These are phyloP conservation scores for Exophiala calicioides DNA, from an alignment of 2,329 filamentous ascomycete species.

Conservation along the genomic window DNA sequence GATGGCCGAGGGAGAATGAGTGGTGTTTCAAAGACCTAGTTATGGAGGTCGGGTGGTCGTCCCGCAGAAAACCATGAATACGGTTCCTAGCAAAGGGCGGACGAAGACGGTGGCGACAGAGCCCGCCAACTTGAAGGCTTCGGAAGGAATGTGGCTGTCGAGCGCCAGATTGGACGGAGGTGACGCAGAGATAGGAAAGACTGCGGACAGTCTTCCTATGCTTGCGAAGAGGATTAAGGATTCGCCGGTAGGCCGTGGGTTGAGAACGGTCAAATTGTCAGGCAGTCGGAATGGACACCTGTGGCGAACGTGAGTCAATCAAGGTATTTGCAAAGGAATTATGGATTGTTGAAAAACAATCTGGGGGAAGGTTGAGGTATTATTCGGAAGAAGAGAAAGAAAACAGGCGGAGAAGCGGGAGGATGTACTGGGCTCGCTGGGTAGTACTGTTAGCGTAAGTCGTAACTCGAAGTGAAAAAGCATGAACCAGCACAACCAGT, in stretches of 20 bases:
- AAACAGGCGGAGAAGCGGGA: too few species aligned
- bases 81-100: constrained; percentile 88
- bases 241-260: background rate
- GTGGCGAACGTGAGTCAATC: too few species aligned
- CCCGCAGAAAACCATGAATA: constrained; percentile 92
- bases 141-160: constrained; percentile 37
- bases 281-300: background rate
- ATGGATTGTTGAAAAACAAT: too few species aligned
- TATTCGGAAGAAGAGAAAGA: too few species aligned
- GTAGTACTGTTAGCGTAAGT: too few species aligned
- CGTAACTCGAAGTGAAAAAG: too few species aligned
- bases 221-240: background rate
- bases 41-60: constrained; percentile 98
- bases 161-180: constrained; percentile 43
- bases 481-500: too few species aligned
- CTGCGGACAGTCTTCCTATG: constrained; percentile 31
- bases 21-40: constrained; percentile 54
- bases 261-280: background rate
- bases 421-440: too few species aligned
- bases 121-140: constrained; percentile 93
- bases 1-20: constrained; percentile 10
- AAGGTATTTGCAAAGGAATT: background rate
- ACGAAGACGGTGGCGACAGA: constrained; percentile 70
- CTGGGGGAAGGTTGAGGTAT: too few species aligned
- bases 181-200: constrained; percentile 30